Base-by-base conservation (phyloP, 768 basidiomycete species). In the Boletales sp. region DNA sequence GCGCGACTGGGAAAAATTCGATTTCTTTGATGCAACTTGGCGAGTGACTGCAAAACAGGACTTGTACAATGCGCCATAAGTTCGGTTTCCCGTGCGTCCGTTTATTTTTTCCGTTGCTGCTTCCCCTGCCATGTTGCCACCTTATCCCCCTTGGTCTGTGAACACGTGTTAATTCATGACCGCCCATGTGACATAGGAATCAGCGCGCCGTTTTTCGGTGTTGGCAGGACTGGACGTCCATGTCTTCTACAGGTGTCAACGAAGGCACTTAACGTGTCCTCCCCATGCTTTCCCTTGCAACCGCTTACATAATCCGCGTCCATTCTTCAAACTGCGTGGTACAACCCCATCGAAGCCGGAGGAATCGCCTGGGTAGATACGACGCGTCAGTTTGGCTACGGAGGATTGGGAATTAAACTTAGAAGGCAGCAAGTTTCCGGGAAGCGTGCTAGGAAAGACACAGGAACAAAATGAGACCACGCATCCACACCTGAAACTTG, bases 251-350 rank as follows among this genome's bases (percentile, higher is more conserved):
- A 5, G 81, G 78, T 0, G 77, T 79, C 0, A 69, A 69, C 14
- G 82, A 86, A 60, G 86, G 86, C 12, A 86, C 84, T 0, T 71
- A 87, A 1, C 72, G 74, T 2, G 78, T 86, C n/a, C 74, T 82
- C 37, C 84, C 84, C 0, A 73, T 78, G 63, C 66, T 86, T 40
- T 66, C 67, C 0, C 72, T 82, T 17, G 67, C 81, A 8, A 75
- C 81, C 0, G 77, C 84, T 0, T 87, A 88, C 53, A 67, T 79
- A 49, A 69, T 86, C 17, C 72, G 0, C 77, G 86, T 9, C 85
- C 85, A 0, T 83, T 87, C 69, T 87, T 88, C 75, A 72, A 70
- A 43, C 75, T 72, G 5, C 54, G 58, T 7, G 17, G 31, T 13
- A 48, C 58, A 17, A 30, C 46, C 57, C 10, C 18, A 11, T 2